Conservation (phyloP, 805 yeast species). For the Candida pini region DNA sequence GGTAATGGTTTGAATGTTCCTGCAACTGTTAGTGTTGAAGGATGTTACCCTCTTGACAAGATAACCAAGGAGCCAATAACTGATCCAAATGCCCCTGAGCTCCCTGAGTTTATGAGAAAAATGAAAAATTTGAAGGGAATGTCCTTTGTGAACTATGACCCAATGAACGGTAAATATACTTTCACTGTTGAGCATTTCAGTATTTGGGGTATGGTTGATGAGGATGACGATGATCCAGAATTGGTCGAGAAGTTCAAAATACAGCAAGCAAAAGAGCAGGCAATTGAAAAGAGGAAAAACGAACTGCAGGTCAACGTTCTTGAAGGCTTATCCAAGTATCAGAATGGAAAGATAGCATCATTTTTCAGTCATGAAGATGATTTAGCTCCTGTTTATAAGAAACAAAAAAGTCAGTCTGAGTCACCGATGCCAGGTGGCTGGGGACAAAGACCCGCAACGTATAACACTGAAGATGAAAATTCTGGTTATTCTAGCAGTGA, state of each 20-base stretch:
- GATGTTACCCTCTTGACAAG: conserved; percentile 43
- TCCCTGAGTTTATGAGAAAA: conserved; percentile 42
- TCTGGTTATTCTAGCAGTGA: not conserved
- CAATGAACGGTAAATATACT: conserved; percentile 67
- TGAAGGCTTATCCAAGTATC: conserved; percentile 17
- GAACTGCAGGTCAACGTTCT: conserved; percentile 14
- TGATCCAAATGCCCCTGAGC: conserved; percentile 34
- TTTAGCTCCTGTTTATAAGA: conserved; percentile 29
- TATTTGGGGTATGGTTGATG: conserved; percentile 84
- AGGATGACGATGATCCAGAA: conserved; percentile 50
- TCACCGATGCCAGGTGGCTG: conserved; percentile 29
- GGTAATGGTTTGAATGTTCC: conserved; percentile 75
- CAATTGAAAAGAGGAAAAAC: conserved; percentile 14
- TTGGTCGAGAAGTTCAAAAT: conserved; percentile 27
- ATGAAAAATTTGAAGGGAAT: conserved; percentile 58
- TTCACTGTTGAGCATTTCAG: conserved; percentile 89
- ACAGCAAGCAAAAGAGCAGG: conserved; percentile 20
- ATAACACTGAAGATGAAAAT: conserved; percentile 3
- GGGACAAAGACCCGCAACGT: conserved; percentile 11
- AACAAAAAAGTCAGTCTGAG: conserved; percentile 16
- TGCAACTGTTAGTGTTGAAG: conserved; percentile 64
- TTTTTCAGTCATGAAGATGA: conserved; percentile 9
- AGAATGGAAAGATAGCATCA: conserved; percentile 4
- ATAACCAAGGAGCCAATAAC: conserved; percentile 19
- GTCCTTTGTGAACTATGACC: conserved; percentile 76